Evolutionary conservation across 495 filamentous ascomycete genomes (phyloP), one percentile per base, ranked within the genome.

Genomic region (Tuber aestivum): DNA sequence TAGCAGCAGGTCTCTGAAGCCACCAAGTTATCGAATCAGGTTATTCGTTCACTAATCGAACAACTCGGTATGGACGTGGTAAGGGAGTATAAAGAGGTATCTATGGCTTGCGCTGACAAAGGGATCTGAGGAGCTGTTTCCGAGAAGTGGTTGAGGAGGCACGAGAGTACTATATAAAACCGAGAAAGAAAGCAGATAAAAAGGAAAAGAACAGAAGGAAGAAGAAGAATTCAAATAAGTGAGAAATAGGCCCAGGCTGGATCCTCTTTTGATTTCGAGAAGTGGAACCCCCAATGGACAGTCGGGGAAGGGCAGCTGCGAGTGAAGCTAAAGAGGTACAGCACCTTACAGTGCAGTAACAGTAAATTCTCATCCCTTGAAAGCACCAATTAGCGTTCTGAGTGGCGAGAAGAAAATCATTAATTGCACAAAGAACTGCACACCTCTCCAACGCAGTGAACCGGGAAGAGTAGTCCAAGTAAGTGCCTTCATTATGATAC

Each of bases 131-230:
- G 23, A n/a, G 0, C 23, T 50, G 12, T 9, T 27, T n/a, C 20
- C 16, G 27, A 14, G 56, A 18, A 32, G 4, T 35, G 27, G 14
- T 65, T 32, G 27, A 32, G 16, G n/a, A 65, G 27, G 56, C 14
- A 35, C 27, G 27, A 35, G 6, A n/a, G 27, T 35, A 7, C 38
- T 40, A 7, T 40, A 35, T 69, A 40, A 50, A 72, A 23, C 32
- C 69, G 50, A 61, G 71, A 41, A 56, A 70, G 40, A 71, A 45
- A 71, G 21, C 41, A 69, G 50, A 32, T 44, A 48, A 72, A 41
- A n/a, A n/a, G n/a, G n/a, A n/a, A n/a, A n/a, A n/a, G n/a, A n/a
- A n/a, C n/a, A n/a, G 27, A 40, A 68, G 73, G 56, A 44, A 70
- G 69, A 61, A 74, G 23, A 68, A 4, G 40, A 77, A 56, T 38